Evolutionary conservation across 192 early-diverging fungal species (phyloP), one percentile per base, ranked within the genome.

Genomic region (Rhizophlyctis rosea): DNA sequence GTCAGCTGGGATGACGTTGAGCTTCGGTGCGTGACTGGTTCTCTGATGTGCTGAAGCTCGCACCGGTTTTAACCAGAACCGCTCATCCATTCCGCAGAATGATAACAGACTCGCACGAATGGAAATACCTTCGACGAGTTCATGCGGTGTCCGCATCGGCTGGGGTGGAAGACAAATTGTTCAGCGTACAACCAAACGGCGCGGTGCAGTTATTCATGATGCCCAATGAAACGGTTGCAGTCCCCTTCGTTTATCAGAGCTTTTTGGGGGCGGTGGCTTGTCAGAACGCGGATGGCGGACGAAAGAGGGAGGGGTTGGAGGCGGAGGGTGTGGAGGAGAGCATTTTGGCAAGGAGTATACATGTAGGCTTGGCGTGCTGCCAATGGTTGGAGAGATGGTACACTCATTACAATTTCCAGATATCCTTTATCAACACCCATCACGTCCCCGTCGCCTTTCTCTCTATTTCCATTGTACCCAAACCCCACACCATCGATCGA

Each of bases 171-270:
- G 71, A 69, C 28, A 67, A 56, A 44, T 49, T 74, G 9, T 44
- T 73, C 7, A 52, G 44, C 16, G n/a, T 66, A 3, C 36, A 50
- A 13, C 51, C 55, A 24, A 61, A 68, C 50, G 73, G 73, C 28
- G 31, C 29, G 0, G 32, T 54, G 4, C 47, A 55, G 39, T 47
- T 74, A 24, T 69, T 57, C 55, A 30, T 76, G 63, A 33, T 60
- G 3, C 44, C 66, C 4, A 59, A 58, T 24, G 81, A 83, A 57
- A 67, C 57, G 24, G 54, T 72, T 13, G 27, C 61, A 3, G 59
- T 83, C 31, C 78, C 81, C 3, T 80, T 83, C 67, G 58, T 80
- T 16, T 79, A 68, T 33, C 81, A 83, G 65, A 76, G 67, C 16
- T 80, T 77, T 61, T 30, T 60, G 30, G 59, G 27, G 30, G 7